Base-by-base conservation (phyloP, 106 monocot species). In the Chionographis japonica region DNA sequence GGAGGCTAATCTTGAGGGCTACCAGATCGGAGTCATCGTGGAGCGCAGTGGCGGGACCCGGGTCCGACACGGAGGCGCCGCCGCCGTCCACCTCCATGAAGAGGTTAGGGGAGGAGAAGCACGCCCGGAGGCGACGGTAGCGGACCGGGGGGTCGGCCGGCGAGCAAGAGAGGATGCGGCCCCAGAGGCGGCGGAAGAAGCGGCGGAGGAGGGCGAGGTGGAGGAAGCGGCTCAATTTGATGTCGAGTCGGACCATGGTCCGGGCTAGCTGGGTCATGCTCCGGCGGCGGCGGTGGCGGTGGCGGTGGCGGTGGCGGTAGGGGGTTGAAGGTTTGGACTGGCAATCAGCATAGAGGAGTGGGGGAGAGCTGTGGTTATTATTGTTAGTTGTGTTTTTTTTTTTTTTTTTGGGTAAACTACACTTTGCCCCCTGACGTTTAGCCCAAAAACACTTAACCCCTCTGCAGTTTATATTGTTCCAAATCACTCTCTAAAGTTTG, bases 1-100 rank as follows among this genome's bases (percentile, higher is more conserved):
- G 74, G 56, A 94, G 74, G 79, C 83, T 85, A 43, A 94, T 61
- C 76, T 94, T 94, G 70, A 94, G 75, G 4, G 82, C 59, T 20
- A 90, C 82, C 53, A 85, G 37, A 19, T 82, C 84, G 40, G 54
- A 46, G 36, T 77, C 12, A 14, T 50, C 60, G 52, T 4, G 42
- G 12, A 4, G 40, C 9, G 39, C 4, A 13, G 12, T 3, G 35
- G 51, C 9, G 41, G 54, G 11, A 36, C 27, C 10, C 2, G 50
- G 37, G 50, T 57, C 27, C 52, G 13, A 50, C 52, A 54, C 10
- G 43, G 37, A 42, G 3, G 51, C 81, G 42, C 11, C 37, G 13
- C 12, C 15, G 41, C 55, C 66, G 13, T 36, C 52, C 11, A 9
- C 15, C 12, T 51, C n/a, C 43, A 40, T 40, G 50, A 40, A 15